Conservation (phyloP, 2,329 filamentous ascomycete species). For the Colletotrichum nymphaeae region DNA sequence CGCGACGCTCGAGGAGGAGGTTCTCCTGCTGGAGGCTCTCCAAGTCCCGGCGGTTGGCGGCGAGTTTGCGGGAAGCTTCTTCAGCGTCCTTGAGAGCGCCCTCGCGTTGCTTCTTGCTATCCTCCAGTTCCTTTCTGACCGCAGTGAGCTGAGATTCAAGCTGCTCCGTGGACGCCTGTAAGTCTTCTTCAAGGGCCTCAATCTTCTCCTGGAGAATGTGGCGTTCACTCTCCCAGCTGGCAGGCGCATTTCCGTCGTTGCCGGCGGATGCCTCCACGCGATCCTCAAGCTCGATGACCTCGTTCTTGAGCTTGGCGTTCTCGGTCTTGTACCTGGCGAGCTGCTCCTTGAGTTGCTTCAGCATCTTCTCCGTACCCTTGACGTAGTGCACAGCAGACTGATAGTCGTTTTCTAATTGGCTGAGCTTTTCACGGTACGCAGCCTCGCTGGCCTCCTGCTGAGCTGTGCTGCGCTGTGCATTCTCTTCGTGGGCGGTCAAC, state of each 20-base stretch:
- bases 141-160: constrained; percentile 78
- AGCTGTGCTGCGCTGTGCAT: constrained; percentile 79
- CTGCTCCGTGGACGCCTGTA: constrained; percentile 71
- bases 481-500: constrained; percentile 85
- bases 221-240: constrained; percentile 82
- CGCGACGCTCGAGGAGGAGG: constrained; percentile 81
- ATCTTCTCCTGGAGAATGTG: constrained; percentile 75
- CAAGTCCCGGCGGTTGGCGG: constrained; percentile 73
- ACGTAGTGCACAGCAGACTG: constrained; percentile 98
- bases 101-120: constrained; percentile 76
- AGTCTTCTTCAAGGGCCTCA: constrained; percentile 74
- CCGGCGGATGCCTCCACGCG: constrained; percentile 52
- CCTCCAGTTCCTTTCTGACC: constrained; percentile 76
- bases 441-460: constrained; percentile 89
- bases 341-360: constrained; percentile 98
- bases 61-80: constrained; percentile 67
- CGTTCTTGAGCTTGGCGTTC: constrained; percentile 83
- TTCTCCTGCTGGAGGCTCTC: constrained; percentile 89
- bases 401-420: constrained; percentile 96
- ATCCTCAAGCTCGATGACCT: constrained; percentile 77
- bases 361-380: constrained; percentile 98
- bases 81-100: constrained; percentile 67
- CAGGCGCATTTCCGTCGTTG: constrained; percentile 53
- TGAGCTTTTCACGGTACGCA: constrained; percentile 90
- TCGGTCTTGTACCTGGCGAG: constrained; percentile 91